phyloP scores from a whole-genome alignment of 768 basidiomycete genomes.

The Sarcomyxa edulis region DNA sequence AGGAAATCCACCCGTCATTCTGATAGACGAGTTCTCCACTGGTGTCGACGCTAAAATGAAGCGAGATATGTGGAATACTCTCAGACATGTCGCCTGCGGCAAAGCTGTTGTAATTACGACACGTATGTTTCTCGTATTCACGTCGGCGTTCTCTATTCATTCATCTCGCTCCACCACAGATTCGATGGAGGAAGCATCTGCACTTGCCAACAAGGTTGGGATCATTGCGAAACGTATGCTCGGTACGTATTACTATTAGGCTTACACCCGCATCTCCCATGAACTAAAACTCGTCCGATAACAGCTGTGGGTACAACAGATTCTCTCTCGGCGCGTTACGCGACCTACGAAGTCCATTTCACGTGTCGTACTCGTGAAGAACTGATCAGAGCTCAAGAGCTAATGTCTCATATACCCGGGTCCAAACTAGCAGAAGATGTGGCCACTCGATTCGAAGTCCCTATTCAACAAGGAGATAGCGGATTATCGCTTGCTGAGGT shows the following conservation, averaged over 20 bases:
- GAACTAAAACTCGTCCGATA: slow-evolving; percentile 19
- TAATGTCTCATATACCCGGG: slow-evolving; percentile 51
- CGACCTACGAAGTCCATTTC: slow-evolving; percentile 68
- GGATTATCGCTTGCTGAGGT: slow-evolving; percentile 37
- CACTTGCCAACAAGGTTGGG: slow-evolving; percentile 69
- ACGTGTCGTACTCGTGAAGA: slow-evolving; percentile 46
- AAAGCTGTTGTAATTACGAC: slow-evolving; percentile 74
- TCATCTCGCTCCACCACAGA: slow-evolving; percentile 34
- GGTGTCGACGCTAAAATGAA: slow-evolving; percentile 83
- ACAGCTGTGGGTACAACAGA: slow-evolving; percentile 64
- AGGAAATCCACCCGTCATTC: slow-evolving; percentile 73
- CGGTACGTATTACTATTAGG: slow-evolving; percentile 31
- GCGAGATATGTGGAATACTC: slow-evolving; percentile 76
- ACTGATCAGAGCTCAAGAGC: slow-evolving; percentile 32
- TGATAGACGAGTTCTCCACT: slow-evolving; percentile 82
- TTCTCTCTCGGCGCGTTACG: slow-evolving; percentile 59
- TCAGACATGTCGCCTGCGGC: slow-evolving; percentile 57
- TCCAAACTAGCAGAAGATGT: slow-evolving; percentile 54
- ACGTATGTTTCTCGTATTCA: slow-evolving; percentile 33
- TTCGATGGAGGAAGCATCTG: slow-evolving; percentile 83
- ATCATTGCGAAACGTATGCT: slow-evolving; percentile 70
- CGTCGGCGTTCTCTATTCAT: neutral
- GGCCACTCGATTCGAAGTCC: slow-evolving; percentile 61
- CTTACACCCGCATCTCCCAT: neutral
- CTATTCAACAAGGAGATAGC: slow-evolving; percentile 25